Evolutionary conservation across 2,329 filamentous ascomycete species (phyloP).

Genomic region (Blumeria hordei): DNA sequence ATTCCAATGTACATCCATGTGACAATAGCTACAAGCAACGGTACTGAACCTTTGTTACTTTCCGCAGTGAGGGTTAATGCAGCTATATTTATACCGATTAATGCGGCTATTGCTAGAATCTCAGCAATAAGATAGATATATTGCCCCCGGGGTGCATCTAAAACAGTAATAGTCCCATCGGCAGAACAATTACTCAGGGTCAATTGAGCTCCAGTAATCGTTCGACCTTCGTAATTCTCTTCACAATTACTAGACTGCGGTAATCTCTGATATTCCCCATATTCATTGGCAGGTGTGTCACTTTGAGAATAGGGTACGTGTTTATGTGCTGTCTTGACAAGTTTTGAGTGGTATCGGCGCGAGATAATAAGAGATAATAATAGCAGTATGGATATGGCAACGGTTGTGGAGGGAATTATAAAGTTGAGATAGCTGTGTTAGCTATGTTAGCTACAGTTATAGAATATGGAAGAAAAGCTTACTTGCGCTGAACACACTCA

Average conservation of each 20-base stretch:
- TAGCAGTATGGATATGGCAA: conserved; percentile 44
- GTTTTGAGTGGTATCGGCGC: conserved; percentile 27
- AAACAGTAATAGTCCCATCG: conserved; percentile 39
- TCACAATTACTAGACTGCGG: conserved; percentile 1
- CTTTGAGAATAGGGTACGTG: neutral
- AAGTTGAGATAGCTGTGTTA: conserved; percentile 48
- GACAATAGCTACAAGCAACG: conserved; percentile 40
- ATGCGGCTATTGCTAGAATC: conserved; percentile 44
- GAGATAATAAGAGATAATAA: conserved; percentile 34
- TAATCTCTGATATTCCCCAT: conserved; percentile 6
- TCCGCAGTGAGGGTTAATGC: conserved; percentile 36
- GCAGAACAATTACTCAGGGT: conserved; percentile 34
- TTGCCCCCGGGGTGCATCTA: conserved; percentile 56
- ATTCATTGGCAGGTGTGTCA: neutral
- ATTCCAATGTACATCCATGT: conserved; percentile 64
- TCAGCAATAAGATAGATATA: conserved; percentile 47
- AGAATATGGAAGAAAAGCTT: conserved; percentile 14
- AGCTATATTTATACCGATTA: conserved; percentile 44
- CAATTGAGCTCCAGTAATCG: conserved; percentile 31
- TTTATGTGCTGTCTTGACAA: neutral
- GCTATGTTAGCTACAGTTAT: conserved; percentile 6
- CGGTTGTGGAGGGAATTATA: conserved; percentile 49
- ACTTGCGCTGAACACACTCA: conserved; percentile 43
- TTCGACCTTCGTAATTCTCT: conserved; percentile 32
- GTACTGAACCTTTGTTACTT: conserved; percentile 29